Conservation (phyloP, 371 early-diverging fungal species). For the Syncephalastrum monosporum region DNA sequence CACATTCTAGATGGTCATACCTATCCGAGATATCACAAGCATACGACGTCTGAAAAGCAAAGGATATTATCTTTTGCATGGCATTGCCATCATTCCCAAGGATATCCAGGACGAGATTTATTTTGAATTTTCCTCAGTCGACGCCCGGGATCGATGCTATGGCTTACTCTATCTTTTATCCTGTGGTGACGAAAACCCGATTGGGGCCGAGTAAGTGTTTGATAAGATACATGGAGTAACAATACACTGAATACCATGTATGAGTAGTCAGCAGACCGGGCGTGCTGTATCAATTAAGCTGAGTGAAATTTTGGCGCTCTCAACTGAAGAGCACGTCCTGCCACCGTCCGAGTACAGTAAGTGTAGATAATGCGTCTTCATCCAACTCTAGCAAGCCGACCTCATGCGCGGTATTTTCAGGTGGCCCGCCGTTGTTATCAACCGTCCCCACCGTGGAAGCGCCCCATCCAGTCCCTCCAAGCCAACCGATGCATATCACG, state of each 20-base stretch:
- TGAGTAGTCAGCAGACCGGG: not conserved
- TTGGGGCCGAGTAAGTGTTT: too few relatives aligned
- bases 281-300: conserved; percentile 10
- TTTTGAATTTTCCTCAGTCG: conserved; percentile 37
- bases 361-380: not conserved
- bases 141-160: conserved; percentile 31
- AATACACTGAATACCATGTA: not conserved
- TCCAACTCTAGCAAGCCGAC: not conserved
- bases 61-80: conserved; percentile 33
- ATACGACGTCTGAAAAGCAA: conserved; percentile 27
- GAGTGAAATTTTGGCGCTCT: conserved; percentile 22
- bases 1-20: conserved; percentile 27
- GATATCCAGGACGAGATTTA: conserved; percentile 40
- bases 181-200: too few relatives aligned
- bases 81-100: conserved; percentile 28
- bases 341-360: conserved; percentile 36
- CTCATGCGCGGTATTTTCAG: not conserved
- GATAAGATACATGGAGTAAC: too few relatives aligned
- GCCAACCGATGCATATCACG: conserved; percentile 66
- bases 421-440: conserved; percentile 21
- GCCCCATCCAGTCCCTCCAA: conserved; percentile 13
- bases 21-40: conserved; percentile 34
- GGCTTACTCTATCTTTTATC: conserved; percentile 17
- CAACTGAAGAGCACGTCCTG: conserved; percentile 23
- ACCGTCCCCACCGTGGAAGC: not conserved